Percentiles rank a stretch among this genome's conserved stretches.
Conservation (phyloP, 139 green algal genomes). For the Desmodesmus armatus region DNA sequence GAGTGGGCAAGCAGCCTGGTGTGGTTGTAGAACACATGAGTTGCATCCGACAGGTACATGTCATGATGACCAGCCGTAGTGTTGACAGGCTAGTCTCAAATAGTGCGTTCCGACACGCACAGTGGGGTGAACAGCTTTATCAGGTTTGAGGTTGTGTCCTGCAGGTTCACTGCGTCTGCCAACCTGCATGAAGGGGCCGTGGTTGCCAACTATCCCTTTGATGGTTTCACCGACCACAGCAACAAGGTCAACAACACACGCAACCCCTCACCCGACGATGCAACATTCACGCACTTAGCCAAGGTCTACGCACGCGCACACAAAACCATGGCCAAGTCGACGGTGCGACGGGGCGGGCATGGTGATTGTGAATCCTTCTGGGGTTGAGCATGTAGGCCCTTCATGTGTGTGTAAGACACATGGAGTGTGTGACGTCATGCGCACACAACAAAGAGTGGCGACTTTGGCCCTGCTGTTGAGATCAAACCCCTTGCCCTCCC, state of each 20-base stretch:
- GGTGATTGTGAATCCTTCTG: too few relatives aligned
- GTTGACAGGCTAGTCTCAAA: too few relatives aligned
- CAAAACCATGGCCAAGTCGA: conserved; percentile 57
- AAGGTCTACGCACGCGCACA: conserved; percentile 77
- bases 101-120: neutral
- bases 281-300: conserved; percentile 80
- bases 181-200: conserved; percentile 87
- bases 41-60: too few relatives aligned
- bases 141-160: neutral
- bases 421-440: too few relatives aligned
- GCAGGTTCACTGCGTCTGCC: conserved; percentile 70
- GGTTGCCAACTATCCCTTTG: conserved; percentile 90
- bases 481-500: neutral
- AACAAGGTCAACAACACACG: neutral
- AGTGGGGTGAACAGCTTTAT: too few relatives aligned
- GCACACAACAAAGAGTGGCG: too few relatives aligned
- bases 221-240: conserved; percentile 76
- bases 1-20: neutral
- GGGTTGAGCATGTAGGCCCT: too few relatives aligned
- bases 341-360: too few relatives aligned
- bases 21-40: neutral
- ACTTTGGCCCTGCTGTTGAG: too few relatives aligned
- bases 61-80: too few relatives aligned
- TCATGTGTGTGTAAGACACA: too few relatives aligned
- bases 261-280: conserved; percentile 79